Conservation (phyloP, 2,329 filamentous ascomycete genomes). For the Xenoacremonium recifei region DNA sequence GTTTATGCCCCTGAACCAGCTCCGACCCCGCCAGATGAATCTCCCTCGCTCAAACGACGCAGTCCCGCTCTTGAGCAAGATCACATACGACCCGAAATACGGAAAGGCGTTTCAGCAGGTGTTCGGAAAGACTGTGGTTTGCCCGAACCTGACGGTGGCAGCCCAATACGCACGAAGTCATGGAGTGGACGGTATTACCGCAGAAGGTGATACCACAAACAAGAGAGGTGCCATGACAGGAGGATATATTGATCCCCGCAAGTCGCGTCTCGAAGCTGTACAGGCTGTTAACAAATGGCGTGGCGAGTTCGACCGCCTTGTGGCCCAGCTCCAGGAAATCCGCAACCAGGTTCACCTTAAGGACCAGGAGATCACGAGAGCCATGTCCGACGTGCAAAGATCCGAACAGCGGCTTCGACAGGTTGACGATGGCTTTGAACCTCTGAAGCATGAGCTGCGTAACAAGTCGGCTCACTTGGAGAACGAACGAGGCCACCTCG, state of each 20-base stretch:
- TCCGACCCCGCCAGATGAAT: constrained; percentile 69
- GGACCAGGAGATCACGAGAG: constrained; percentile 84
- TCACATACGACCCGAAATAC: constrained; percentile 73
- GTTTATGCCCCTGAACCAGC: constrained; percentile 87
- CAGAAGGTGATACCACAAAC: constrained; percentile 91
- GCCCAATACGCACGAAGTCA: constrained; percentile 91
- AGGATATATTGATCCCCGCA: constrained; percentile 84
- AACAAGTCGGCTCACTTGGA: constrained; percentile 74
- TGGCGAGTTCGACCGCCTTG: constrained; percentile 68
- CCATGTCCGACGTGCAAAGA: constrained; percentile 82
- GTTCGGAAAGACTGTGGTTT: constrained; percentile 93
- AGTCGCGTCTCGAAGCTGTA: constrained; percentile 84
- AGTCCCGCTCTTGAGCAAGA: constrained; percentile 80
- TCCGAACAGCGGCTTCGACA: constrained; percentile 75
- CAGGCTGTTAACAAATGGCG: constrained; percentile 73
- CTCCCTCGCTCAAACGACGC: constrained; percentile 86
- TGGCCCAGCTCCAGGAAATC: constrained; percentile 63
- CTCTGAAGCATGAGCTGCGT: constrained; percentile 73
- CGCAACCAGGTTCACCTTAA: constrained; percentile 70
- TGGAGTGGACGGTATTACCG: constrained; percentile 87
- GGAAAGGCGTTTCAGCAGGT: constrained; percentile 91
- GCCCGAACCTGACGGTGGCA: constrained; percentile 83
- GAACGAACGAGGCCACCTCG: constrained; percentile 70
- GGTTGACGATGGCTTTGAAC: constrained; percentile 78
- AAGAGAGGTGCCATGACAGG: constrained; percentile 94